phyloP scores from a whole-genome alignment of 768 basidiomycete species.

The Leccinum barrowsii region DNA sequence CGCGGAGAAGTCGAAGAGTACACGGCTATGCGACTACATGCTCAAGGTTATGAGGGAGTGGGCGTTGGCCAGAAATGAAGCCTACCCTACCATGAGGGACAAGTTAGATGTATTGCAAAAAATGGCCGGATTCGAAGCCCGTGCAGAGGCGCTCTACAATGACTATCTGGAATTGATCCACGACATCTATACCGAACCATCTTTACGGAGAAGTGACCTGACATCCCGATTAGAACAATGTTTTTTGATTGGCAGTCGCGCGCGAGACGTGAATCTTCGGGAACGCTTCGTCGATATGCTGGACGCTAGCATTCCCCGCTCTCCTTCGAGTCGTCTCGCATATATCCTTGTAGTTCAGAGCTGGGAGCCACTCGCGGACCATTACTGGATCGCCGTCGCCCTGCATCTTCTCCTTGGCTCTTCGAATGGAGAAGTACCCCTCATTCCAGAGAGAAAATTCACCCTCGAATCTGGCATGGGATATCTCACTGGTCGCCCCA shows the following conservation, averaged over 20 bases:
- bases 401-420: constrained; percentile 85
- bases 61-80: constrained; percentile 83
- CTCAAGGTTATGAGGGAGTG: constrained; percentile 85
- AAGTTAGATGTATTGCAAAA: constrained; percentile 86
- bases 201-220: constrained; percentile 84
- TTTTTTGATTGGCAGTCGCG: constrained; percentile 88
- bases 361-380: constrained; percentile 90
- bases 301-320: constrained; percentile 83
- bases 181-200: no score
- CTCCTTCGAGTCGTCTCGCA: constrained; percentile 74
- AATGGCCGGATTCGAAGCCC: constrained; percentile 80
- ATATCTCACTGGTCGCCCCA: constrained; percentile 45
- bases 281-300: constrained; percentile 87
- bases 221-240: constrained; percentile 91
- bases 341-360: constrained; percentile 91
- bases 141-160: constrained; percentile 62
- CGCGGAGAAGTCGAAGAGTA: constrained; percentile 86
- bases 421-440: constrained; percentile 43
- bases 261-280: constrained; percentile 72
- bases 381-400: constrained; percentile 93
- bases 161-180: constrained; percentile 87
- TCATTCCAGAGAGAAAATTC: constrained; percentile 41
- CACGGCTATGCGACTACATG: constrained; percentile 74
- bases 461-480: constrained; percentile 28
- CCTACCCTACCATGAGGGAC: constrained; percentile 92